These are phyloP conservation scores for Cicer cuneatum DNA, from an alignment of 306 rosid species.

Conservation along the genomic window DNA sequence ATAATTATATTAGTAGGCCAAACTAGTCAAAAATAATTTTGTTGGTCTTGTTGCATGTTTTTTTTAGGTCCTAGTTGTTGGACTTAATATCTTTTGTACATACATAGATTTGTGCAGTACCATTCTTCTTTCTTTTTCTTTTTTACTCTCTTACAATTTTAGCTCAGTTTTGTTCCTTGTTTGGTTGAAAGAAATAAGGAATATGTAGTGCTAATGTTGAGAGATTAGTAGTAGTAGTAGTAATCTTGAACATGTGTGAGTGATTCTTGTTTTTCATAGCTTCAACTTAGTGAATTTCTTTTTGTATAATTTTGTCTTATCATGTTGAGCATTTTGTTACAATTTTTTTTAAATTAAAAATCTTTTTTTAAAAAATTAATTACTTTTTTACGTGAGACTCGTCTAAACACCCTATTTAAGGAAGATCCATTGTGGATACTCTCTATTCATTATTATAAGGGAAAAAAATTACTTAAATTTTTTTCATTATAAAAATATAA, in stretches of 20 bases:
- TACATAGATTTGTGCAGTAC: conserved; percentile 49
- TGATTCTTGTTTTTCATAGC: conserved; percentile 28
- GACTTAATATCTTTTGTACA: conserved; percentile 48
- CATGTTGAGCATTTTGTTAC: not conserved
- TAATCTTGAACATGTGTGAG: conserved; percentile 5
- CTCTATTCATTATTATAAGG: too few relatives aligned
- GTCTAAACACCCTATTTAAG: too few relatives aligned
- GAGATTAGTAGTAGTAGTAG: conserved; percentile 26
- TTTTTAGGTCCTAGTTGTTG: conserved; percentile 45
- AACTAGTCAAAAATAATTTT: conserved; percentile 43
- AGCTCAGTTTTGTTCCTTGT: conserved; percentile 36
- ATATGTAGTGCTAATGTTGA: conserved; percentile 45
- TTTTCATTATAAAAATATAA: too few relatives aligned
- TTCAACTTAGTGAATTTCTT: not conserved
- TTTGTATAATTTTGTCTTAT: not conserved
- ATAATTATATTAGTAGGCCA: conserved; percentile 35
- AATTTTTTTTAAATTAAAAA: too few relatives aligned
- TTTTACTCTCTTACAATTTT: conserved; percentile 30
- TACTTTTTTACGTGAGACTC: too few relatives aligned
- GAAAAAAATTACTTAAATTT: too few relatives aligned
- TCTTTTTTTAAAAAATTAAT: too few relatives aligned
- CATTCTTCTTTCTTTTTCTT: not conserved
- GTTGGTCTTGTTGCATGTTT: conserved; percentile 8
- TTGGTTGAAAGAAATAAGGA: conserved; percentile 35
- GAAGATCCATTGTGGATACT: too few relatives aligned